Evolutionary conservation across 352 stramenopile genomes (phyloP).

Genomic region (Aphanomyces astaci): DNA sequence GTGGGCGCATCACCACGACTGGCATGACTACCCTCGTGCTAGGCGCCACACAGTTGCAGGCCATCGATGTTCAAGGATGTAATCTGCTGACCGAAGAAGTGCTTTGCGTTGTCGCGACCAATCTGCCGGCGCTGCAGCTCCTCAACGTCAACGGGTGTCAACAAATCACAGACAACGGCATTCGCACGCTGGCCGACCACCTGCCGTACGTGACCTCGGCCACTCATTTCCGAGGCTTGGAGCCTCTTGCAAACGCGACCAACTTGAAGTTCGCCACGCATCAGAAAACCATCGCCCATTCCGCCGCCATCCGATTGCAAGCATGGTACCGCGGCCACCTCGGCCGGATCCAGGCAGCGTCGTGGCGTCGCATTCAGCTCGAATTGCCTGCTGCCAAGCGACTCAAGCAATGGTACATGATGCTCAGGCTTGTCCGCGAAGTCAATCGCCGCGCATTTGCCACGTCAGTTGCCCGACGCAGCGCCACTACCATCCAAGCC

Average conservation of each 20-base stretch:
- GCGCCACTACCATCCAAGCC: conserved; percentile 49
- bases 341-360: conserved; percentile 38
- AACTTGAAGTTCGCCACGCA: conserved; percentile 65
- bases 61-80: conserved; percentile 61
- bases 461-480: conserved; percentile 31
- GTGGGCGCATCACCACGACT: conserved; percentile 47
- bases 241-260: conserved; percentile 41
- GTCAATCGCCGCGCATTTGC: conserved; percentile 32
- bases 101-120: conserved; percentile 42
- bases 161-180: conserved; percentile 65
- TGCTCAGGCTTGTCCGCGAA: conserved; percentile 38
- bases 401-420: conserved; percentile 46
- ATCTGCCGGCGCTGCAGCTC: conserved; percentile 47
- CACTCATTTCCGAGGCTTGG: conserved; percentile 46
- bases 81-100: conserved; percentile 61
- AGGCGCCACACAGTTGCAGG: conserved; percentile 47
- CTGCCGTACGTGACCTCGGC: conserved; percentile 59
- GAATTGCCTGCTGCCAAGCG: conserved; percentile 38
- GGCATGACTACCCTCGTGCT: conserved; percentile 44
- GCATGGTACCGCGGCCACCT: conserved; percentile 51
- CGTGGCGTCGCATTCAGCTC: conserved; percentile 49
- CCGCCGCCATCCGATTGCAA: conserved; percentile 60
- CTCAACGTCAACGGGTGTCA: conserved; percentile 68
- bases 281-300: conserved; percentile 63
- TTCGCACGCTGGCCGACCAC: conserved; percentile 55